Evolutionary conservation across 1,139 yeast genomes (phyloP), one percentile per base, ranked within the genome.

Genomic region (Pichia norvegensis): DNA sequence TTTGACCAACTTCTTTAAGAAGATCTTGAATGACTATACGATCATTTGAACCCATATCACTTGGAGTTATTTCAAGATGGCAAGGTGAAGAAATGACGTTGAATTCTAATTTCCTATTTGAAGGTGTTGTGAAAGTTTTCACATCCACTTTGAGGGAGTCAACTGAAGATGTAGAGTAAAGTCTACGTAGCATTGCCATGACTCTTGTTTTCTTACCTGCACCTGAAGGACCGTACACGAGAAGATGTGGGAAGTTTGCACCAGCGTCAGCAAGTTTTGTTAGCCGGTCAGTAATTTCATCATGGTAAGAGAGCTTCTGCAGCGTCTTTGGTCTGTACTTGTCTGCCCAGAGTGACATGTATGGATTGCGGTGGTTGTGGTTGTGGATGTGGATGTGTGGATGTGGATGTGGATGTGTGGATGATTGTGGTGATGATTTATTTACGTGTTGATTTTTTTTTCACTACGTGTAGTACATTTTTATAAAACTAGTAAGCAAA

Each of bases 161-260:
- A 21, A 85, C 88, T 3, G 49, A 42, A 46, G 82, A 85, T 4
- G 82, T 66, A 1, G 97, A 97, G 60, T 82, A 92, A 44, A 92
- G 72, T 58, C 86, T 90, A 48, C 79, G 74, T 46, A 92, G 67
- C 4, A 95, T 74, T 10, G 95, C 81, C 66, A 88, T 76, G 17
- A 90, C 86, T 56, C 98, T 76, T 3, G 98, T 94, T 69, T 92
- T 94, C 64, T 92, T 92, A 50, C 99, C 99, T 17, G 95, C 85
- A 6, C 99, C 99, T 41, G 90, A 80, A 1, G 98, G 97, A 0
- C 99, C 99, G 62, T 90, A 90, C 11, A 92, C 78, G 36, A 92
- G 68, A 45, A 92, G 67, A 68, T 92, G 98, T 4, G 99, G 99
- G 61, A 92, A 83, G 62, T 94, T 97, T 4, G 50, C 29, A 2